phyloP scores from a whole-genome alignment of 2,329 filamentous ascomycete genomes.

The Xylariaceae sp. region DNA sequence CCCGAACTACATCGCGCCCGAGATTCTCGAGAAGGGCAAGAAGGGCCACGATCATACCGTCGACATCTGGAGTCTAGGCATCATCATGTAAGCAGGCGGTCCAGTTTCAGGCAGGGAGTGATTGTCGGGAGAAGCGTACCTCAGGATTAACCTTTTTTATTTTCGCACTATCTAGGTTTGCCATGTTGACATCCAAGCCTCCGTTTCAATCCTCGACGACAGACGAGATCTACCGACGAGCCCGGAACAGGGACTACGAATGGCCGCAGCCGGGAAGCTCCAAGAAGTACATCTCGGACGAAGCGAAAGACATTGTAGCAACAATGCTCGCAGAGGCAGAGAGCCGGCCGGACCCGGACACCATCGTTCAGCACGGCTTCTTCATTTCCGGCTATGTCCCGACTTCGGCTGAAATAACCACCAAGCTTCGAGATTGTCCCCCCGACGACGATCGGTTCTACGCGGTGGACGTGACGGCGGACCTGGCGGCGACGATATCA shows the following conservation, averaged over 20 bases:
- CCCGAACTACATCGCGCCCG: slow-evolving; percentile 96
- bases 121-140: too few relatives aligned
- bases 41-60: slow-evolving; percentile 97
- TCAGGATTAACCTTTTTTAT: too few relatives aligned
- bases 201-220: slow-evolving; percentile 91
- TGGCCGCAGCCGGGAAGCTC: slow-evolving; percentile 66
- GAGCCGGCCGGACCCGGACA: slow-evolving; percentile 67
- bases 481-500: slow-evolving; percentile 42
- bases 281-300: slow-evolving; percentile 65
- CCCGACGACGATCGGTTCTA: slow-evolving; percentile 57
- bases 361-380: slow-evolving; percentile 73
- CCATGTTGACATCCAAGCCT: slow-evolving; percentile 92
- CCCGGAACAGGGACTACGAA: slow-evolving; percentile 67
- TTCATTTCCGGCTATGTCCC: slow-evolving; percentile 75
- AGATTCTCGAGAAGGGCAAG: slow-evolving; percentile 89
- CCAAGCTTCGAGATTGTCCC: slow-evolving; percentile 50
- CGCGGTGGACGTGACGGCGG: slow-evolving; percentile 39
- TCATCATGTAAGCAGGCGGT: slow-evolving; percentile 77
- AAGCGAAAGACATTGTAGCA: slow-evolving; percentile 73
- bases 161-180: slow-evolving; percentile 68
- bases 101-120: too few relatives aligned
- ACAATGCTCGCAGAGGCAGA: slow-evolving; percentile 71
- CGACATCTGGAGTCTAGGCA: slow-evolving; percentile 95
- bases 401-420: slow-evolving; percentile 50
- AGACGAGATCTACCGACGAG: slow-evolving; percentile 76